Conservation (phyloP, 2,329 filamentous ascomycete species). For the Colletotrichum sidae region DNA sequence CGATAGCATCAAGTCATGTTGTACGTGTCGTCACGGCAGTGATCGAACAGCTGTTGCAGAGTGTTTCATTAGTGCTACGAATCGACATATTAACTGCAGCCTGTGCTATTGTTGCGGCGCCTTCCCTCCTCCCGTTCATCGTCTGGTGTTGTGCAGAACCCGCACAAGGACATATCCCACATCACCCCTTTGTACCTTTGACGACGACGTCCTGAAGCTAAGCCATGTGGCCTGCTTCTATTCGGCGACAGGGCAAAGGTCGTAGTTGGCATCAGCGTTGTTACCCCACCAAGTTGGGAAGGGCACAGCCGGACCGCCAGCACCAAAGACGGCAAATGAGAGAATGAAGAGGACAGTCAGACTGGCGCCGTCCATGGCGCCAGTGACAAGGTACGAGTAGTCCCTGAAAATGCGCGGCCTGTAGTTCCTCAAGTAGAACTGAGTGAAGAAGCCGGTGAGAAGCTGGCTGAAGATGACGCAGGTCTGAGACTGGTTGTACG, state of each 20-base stretch:
- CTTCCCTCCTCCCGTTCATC: too few relatives aligned
- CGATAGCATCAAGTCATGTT: too few relatives aligned
- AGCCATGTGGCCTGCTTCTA: neutral
- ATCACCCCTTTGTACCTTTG: too few relatives aligned
- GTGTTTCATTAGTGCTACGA: too few relatives aligned
- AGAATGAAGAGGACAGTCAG: conserved; percentile 62
- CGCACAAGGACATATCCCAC: too few relatives aligned
- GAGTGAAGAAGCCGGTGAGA: conserved; percentile 59
- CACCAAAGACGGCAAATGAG: conserved; percentile 67
- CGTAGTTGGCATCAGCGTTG: conserved; percentile 59
- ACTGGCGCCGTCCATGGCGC: conserved; percentile 64
- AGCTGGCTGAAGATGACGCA: conserved; percentile 63
- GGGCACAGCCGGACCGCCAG: conserved; percentile 54
- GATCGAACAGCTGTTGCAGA: too few relatives aligned
- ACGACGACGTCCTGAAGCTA: too few relatives aligned
- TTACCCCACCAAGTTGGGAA: conserved; percentile 69
- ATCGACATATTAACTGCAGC: too few relatives aligned
- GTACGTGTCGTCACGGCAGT: too few relatives aligned
- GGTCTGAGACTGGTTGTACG: conserved; percentile 66
- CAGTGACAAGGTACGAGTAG: conserved; percentile 64
- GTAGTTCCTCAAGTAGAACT: conserved; percentile 66
- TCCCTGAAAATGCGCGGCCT: conserved; percentile 63
- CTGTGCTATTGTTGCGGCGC: too few relatives aligned
- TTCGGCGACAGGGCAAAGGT: conserved; percentile 54
- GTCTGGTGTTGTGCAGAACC: too few relatives aligned